Evolutionary conservation across 2,329 filamentous ascomycete species (phyloP), one percentile per base, ranked within the genome.

Genomic region (Tolypocladium tropicale): DNA sequence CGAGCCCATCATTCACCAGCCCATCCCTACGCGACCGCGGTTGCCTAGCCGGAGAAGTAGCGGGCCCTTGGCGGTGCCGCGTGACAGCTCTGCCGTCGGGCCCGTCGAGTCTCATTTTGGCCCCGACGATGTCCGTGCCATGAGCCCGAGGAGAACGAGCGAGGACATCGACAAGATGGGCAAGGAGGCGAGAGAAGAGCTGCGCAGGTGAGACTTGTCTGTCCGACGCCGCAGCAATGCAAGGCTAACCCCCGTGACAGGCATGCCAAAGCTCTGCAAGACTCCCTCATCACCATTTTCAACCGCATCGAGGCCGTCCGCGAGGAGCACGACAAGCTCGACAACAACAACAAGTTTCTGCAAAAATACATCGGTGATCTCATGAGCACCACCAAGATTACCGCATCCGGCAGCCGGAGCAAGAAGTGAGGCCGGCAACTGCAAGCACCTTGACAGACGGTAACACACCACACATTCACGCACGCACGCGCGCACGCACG

Each of bases 351-450:
- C 79, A 93, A 91, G 67, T 96, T 97, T 68, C 75, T 99, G 52
- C 93, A 97, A 72, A 96, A 96, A 71, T 97, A 97, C 70, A 97
- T 97, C 65, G 93, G 93, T 61, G 93, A 96, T 67, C 79, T 97
- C 55, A 97, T 96, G 83, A 89, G 90, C 63, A 88, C 85, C n/a
- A 85, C 82, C 69, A 88, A 88, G 67, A 87, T 88, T 63, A 88
- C 84, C 1, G 78, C 84, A 2, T 76, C 79, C 1, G 73, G 74
- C 55, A 74, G 71, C 59, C 75, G 79, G 34, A 72, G 71, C 55
- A 80, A 81, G 65, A 84, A 83, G 68, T 84, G 67, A 78, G 34
- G 18, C 14, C 2, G 21, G 33, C 39, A 25, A 18, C 25, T n/a
- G n/a, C n/a, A n/a, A n/a, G n/a, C n/a, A n/a, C n/a, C n/a, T n/a